Evolutionary conservation across 257 asterid genomes (phyloP), one percentile per base, ranked within the genome.

Genomic region (Scutellaria baicalensis): DNA sequence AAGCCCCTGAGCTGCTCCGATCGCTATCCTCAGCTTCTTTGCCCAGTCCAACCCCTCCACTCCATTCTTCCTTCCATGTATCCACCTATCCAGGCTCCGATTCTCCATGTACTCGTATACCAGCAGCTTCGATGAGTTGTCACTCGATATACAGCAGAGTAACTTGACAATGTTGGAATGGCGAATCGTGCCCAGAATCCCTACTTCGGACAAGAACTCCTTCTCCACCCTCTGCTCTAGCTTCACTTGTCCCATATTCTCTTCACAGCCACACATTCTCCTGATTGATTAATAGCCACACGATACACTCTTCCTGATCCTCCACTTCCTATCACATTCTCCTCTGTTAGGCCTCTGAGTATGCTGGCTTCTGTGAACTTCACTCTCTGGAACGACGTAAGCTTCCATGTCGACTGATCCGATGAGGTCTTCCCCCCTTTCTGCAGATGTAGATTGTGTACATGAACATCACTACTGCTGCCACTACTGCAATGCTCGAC

Each of bases 31-130:
- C 78, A 85, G 66, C 75, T 87, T 80, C 68, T 76, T 80, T 6
- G 84, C 84, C 90, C 90, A 84, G 64, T 82, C 85, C 70, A 84
- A 72, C 36, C 77, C 79, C 21, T 77, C 79, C 21, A 68, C 68
- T 18, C 75, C 80, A 60, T 75, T 85, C 3, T 60, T 74, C 68
- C 78, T 85, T 51, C 75, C 10, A 57, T 85, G 96, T 68, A 93
- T 81, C 98, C 98, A 90, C 55, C 71, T 77, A 61, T 93, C 98
- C 31, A 93, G 78, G 50, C 98, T 93, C 0, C 80, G 75, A 11
- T 93, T 90, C 51, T 90, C 92, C 97, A 92, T 78, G 54, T 86
- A 85, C 60, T 92, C 97, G 8, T 90, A 92, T 12, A 92, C 96
- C 0, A 92, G 93, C 43, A 92, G 83, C 77, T 84, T 88, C 14